Base-by-base conservation (phyloP, 331 rosid species). In the Erythrophleum ivorense region DNA sequence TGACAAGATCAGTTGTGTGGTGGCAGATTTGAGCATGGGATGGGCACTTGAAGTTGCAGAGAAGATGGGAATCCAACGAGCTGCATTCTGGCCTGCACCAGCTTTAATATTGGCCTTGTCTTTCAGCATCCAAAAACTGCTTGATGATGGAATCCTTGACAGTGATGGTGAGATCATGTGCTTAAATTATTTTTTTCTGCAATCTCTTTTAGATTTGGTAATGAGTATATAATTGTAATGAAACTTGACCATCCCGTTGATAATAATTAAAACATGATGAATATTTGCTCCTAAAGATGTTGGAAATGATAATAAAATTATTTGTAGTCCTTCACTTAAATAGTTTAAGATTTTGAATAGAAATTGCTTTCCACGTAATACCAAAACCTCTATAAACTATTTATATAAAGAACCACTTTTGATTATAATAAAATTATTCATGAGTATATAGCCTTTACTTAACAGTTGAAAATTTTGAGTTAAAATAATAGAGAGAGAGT, bases 41-140 rank as follows among this genome's bases (percentile, higher is more conserved):
- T 88, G 90, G 92, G 88, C 90, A 52, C 73, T 91, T 64, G 87
- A 88, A 78, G 82, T 89, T 10, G 92, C 96, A 34, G 86, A 76
- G 29, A 91, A 86, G 41, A 77, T 86, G 88, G 73, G 84, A 31
- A 85, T 86, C 46, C 46, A 5, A 18, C 31, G 58, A 36, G 88
- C 71, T 9, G 87, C 87, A 24, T 88, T 91, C 80, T 89, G 86
- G 89, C 84, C 91, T 19, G 89, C 90, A 11, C 45, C 91, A 46
- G 85, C 88, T 81, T 87, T 88, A 24, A 2, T 64, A 7, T 67
- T 89, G 80, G 75, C 79, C 53, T 45, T 83, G 84, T 0, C 0
- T 2, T 33, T 89, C 16, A 50, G 59, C 24, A 58, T 83, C 78
- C 86, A 86, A 52, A 85, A 73, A 77, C 71, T 91, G n/a, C 74